These are phyloP conservation scores for Gardenia jasminoides DNA, from an alignment of 257 asterid genomes.

Conservation along the genomic window DNA sequence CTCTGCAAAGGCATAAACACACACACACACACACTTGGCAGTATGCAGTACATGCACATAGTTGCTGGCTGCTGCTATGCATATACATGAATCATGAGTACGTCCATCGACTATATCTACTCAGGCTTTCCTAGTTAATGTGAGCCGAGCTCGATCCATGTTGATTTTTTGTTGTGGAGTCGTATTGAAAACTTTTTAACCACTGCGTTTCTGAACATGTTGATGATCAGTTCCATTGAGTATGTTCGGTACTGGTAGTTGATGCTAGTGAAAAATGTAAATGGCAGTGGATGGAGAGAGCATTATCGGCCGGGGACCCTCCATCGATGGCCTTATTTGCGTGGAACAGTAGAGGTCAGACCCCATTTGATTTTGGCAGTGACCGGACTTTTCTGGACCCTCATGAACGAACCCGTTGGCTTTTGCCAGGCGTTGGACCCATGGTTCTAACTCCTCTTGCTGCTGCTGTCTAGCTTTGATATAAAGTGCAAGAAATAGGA, in stretches of 20 bases:
- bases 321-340: neutral
- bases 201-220: no score
- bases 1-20: neutral
- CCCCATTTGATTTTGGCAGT: neutral
- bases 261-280: conserved; percentile 7
- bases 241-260: neutral
- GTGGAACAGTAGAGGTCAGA: neutral
- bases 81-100: neutral
- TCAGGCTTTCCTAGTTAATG: neutral
- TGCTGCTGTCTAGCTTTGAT: neutral
- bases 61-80: neutral
- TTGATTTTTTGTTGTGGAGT: neutral
- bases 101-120: neutral
- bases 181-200: neutral
- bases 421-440: conserved; percentile 8
- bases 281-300: neutral
- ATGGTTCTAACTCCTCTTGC: neutral
- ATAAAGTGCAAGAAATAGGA: neutral
- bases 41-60: neutral
- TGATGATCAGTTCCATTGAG: neutral
- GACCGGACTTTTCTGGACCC: conserved; percentile 16
- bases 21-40: neutral
- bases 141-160: neutral
- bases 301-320: neutral
- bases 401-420: conserved; percentile 9